A percentile compares a stretch with the other conserved stretches of the same genome.
Conservation (phyloP, 768 basidiomycete genomes). For the Chalciporus chontae region DNA sequence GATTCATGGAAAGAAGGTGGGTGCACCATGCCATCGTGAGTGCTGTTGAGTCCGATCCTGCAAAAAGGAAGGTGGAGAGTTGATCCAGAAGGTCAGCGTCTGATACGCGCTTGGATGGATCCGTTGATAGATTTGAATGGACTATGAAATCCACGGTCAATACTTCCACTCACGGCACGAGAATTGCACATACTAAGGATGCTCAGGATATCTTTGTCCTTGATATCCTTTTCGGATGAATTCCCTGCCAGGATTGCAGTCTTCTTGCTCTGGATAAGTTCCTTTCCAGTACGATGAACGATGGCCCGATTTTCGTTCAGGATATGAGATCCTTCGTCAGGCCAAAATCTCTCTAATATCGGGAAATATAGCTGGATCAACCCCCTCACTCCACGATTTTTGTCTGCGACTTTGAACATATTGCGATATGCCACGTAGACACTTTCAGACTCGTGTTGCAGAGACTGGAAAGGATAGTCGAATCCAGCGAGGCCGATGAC, state of each 20-base stretch:
- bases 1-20: slow-evolving; percentile 51
- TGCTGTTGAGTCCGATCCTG: slow-evolving; percentile 59
- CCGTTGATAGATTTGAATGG: slow-evolving; percentile 52
- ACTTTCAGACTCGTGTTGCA: slow-evolving; percentile 46
- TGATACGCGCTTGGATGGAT: slow-evolving; percentile 44
- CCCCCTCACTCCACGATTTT: slow-evolving; percentile 37
- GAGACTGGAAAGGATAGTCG: slow-evolving; percentile 47
- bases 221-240: slow-evolving; percentile 25
- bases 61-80: slow-evolving; percentile 62
- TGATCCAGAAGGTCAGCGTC: slow-evolving; percentile 62
- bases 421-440: slow-evolving; percentile 48
- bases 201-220: slow-evolving; percentile 47
- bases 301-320: slow-evolving; percentile 37
- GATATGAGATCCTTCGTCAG: slow-evolving; percentile 37
- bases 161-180: background rate
- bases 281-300: slow-evolving; percentile 40
- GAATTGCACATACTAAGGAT: slow-evolving; percentile 40
- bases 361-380: slow-evolving; percentile 48
- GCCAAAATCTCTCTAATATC: slow-evolving; percentile 42
- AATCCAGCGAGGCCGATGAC: slow-evolving; percentile 60
- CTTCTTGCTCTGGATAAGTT: slow-evolving; percentile 44
- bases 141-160: slow-evolving; percentile 37
- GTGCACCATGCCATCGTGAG: slow-evolving; percentile 58
- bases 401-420: slow-evolving; percentile 48
- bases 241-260: slow-evolving; percentile 34